phyloP scores from a whole-genome alignment of 345 rosid genomes.

The Clausena lansium region DNA sequence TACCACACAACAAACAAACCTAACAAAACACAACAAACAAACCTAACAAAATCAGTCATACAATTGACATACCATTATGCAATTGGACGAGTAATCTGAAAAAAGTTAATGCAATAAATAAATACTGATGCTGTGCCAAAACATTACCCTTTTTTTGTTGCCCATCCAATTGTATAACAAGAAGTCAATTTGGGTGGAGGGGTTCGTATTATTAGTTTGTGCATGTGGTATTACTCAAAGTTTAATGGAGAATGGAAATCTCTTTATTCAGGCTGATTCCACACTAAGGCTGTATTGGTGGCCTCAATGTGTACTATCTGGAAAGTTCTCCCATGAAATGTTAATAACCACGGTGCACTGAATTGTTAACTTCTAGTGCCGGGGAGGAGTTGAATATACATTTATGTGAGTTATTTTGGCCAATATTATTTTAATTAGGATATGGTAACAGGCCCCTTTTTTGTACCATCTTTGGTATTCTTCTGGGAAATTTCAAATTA shows the following conservation, averaged over 20 bases:
- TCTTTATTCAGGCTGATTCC: not conserved
- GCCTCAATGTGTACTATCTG: not conserved
- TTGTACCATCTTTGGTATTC: not conserved
- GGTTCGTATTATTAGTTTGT: no score
- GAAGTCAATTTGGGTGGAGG: no score
- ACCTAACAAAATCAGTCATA: not conserved
- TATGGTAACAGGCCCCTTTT: not conserved
- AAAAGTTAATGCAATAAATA: not conserved
- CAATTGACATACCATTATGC: not conserved
- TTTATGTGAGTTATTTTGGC: not conserved
- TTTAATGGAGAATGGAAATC: conserved; percentile 4
- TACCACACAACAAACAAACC: not conserved
- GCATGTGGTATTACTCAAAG: not conserved
- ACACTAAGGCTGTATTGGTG: not conserved
- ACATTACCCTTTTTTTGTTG: not conserved
- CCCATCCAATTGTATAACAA: not conserved
- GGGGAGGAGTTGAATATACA: not conserved
- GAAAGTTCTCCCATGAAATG: not conserved
- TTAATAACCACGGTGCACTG: not conserved
- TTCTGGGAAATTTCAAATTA: not conserved
- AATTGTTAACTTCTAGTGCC: not conserved
- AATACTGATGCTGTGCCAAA: not conserved
- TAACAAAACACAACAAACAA: not conserved
- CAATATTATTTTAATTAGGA: not conserved
- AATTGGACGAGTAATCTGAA: not conserved